A percentile compares a stretch with the other conserved stretches of the same genome.
phyloP scores from a whole-genome alignment of 768 basidiomycete genomes.

The Auricularia auricula-judae region DNA sequence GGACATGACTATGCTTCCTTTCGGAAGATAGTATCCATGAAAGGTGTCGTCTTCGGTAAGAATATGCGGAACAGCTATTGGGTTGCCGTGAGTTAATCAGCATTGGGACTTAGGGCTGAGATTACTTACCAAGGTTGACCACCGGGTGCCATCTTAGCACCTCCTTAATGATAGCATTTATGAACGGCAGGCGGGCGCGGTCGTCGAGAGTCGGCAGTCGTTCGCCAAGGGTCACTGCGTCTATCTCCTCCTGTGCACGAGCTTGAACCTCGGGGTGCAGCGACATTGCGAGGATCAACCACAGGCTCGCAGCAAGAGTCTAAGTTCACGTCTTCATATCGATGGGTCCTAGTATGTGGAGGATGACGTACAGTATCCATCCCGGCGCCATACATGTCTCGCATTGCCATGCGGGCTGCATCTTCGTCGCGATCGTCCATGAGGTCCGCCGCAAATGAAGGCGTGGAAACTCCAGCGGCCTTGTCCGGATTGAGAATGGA shows the following conservation, averaged over 20 bases:
- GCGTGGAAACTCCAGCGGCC: no score
- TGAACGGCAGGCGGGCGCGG: not conserved
- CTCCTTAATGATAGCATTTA: not conserved
- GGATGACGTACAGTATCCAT: no score
- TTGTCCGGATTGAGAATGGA: no score
- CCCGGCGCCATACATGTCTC: no score
- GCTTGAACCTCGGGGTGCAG: not conserved
- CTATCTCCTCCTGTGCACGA: not conserved
- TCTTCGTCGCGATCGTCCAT: no score
- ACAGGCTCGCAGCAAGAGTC: not conserved
- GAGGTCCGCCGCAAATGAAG: no score
- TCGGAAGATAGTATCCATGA: not conserved
- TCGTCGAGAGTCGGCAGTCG: not conserved
- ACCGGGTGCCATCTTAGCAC: not conserved
- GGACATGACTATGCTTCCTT: not conserved
- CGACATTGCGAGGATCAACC: not conserved
- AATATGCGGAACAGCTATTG: not conserved
- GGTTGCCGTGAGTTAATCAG: no score
- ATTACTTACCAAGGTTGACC: not conserved
- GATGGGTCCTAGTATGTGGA: no score
- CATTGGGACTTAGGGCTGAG: not conserved
- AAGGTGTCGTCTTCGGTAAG: constrained; percentile 1
- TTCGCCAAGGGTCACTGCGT: not conserved
- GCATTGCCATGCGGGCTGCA: no score
- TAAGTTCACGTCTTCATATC: no score